Evolutionary conservation across 2,329 filamentous ascomycete genomes (phyloP), one percentile per base, ranked within the genome.

Genomic region (Exophiala aquamarina): DNA sequence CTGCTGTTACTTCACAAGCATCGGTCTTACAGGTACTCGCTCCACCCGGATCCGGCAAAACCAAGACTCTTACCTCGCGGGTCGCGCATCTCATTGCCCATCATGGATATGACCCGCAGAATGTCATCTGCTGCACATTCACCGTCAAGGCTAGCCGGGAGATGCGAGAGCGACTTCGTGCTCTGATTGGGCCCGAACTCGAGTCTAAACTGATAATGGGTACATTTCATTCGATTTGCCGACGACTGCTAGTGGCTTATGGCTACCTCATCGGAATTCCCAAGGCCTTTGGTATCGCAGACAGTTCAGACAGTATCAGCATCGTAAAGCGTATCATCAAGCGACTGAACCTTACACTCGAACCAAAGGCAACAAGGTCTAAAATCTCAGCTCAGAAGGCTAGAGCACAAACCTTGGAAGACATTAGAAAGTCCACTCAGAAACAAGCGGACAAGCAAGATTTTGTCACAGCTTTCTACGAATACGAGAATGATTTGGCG

Each of bases 81-180:
- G 89, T 96, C 48, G 91, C 91, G 59, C 94, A 92, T 76, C 81
- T 96, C 21, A 79, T 96, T 44, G 80, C 84, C 41, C 76, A 86
- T 59, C 72, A 81, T 58, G 81, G 84, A 33, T 81, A 89, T 59
- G 79, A 82, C 47, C 92, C 92, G 61, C 83, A 87, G 71, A 89
- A 96, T 70, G 83, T 97, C 60, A 84, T 98, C 50, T 92, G 96
- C 50, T 93, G 92, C 52, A 97, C 92, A 0, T 98, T 98, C 64
- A 98, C 93, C 2, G 90, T 95, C 66, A 97, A 97, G 67, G 91
- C 93, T 1, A 89, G 91, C 14, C 81, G 78, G 14, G 92, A 97
- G 71, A 98, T 98, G 92, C 89, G 90, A 61, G 83, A 89, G 62
- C 82, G 92, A 6, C 88, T 97, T 47, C 82, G 84, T 0, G 84